Evolutionary conservation across 2,329 filamentous ascomycete species (phyloP), one percentile per base, ranked within the genome.

Genomic region (Metarhizium sp.): DNA sequence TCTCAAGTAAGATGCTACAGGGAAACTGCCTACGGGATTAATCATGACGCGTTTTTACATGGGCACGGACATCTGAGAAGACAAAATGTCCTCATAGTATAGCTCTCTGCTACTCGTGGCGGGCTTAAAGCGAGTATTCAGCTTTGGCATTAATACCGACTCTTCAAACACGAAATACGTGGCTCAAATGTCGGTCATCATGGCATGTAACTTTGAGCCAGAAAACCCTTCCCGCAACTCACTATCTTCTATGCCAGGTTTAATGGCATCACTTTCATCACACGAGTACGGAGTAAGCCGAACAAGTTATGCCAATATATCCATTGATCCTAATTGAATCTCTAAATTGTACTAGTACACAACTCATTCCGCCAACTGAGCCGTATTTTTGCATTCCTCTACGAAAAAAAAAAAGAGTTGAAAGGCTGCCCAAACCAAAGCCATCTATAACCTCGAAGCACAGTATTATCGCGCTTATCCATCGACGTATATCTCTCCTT

Each of bases 401-500:
- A 6, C 16, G 5, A 51, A 16, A 18, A 38, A 49, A 55, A 42
- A 18, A 29, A n/a, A 47, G 25, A 8, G 7, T 4, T 29, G 7
- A 48, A 29, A 30, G 45, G 45, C 45, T 11, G 25, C 25, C 25
- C 53, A 53, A 38, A 53, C 56, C 46, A 36, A 30, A 18, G 20
- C 38, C 50, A 46, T 55, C 62, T 65, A 72, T 56, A 72, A 36
- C 13, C 73, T 61, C 75, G 66, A 57, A 78, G 65, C 55, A 71
- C 66, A 32, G 73, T 71, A 57, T 75, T 73, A 58, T 78, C 73
- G 61, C 72, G 70, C 64, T 74, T 61, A 46, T 75, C 72, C 57
- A 79, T 66, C 0, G 75, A 75, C 60, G 66, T 73, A 63, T 85
- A 85, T 61, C 81, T 71, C 64, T 83, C 78, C 51, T 71, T 73